phyloP scores from a whole-genome alignment of 192 early-diverging fungal species.

The Coemansia sp. region DNA sequence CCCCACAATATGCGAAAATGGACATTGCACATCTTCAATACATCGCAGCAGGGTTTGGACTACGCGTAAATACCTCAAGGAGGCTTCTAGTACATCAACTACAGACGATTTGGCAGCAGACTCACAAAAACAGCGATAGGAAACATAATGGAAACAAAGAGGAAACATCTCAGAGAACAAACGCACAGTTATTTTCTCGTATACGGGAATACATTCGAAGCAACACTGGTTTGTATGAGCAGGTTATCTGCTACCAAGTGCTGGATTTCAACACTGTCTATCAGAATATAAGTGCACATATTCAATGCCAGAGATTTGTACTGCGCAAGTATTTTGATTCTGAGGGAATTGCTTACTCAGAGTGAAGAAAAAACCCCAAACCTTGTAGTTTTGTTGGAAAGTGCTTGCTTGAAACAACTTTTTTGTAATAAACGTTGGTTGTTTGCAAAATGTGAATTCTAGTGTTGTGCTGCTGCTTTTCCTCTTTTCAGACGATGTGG shows the following conservation, averaged over 20 bases:
- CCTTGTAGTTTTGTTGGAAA: no score
- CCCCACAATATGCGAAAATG: slow-evolving; percentile 6
- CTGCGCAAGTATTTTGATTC: slow-evolving; percentile 31
- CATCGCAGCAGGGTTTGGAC: slow-evolving; percentile 1
- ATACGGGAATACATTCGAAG: slow-evolving; percentile 24
- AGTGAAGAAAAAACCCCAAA: no score
- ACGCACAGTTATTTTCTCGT: not conserved
- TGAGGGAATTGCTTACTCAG: slow-evolving; percentile 34
- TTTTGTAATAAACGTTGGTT: not conserved
- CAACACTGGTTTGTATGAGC: slow-evolving; percentile 14
- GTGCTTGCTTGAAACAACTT: slow-evolving; percentile 7
- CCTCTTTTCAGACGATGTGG: no score
- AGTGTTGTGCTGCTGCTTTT: no score
- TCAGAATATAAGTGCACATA: not conserved
- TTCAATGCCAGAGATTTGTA: slow-evolving; percentile 20
- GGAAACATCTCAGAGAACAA: not conserved
- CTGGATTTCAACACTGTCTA: slow-evolving; percentile 28
- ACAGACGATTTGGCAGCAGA: not conserved
- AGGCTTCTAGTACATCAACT: slow-evolving; percentile 9
- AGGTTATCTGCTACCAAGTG: slow-evolving; percentile 31
- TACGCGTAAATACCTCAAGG: slow-evolving; percentile 7
- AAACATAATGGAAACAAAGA: not conserved
- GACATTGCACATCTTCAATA: not conserved
- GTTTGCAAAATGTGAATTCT: not conserved
- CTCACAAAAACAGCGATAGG: not conserved